These are phyloP conservation scores for Kokia cookei DNA, from an alignment of 441 rosid species.

Conservation along the genomic window DNA sequence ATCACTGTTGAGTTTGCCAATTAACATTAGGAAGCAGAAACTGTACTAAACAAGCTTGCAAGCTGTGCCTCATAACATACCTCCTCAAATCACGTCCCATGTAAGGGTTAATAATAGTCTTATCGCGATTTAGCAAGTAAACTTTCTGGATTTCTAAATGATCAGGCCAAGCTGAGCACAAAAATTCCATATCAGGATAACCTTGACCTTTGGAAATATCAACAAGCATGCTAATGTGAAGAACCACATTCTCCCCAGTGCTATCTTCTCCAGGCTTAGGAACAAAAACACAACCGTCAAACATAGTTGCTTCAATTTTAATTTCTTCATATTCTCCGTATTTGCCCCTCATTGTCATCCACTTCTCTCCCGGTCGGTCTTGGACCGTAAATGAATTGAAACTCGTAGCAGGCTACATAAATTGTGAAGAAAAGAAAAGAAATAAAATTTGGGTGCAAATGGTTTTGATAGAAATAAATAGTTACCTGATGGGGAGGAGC, in stretches of 20 bases:
- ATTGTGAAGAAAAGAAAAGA: background rate
- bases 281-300: constrained; percentile 44
- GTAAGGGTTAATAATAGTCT: constrained; percentile 32
- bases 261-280: constrained; percentile 42
- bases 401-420: constrained; percentile 37
- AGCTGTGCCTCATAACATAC: constrained; percentile 12
- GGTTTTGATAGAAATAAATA: background rate
- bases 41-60: background rate
- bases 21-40: background rate
- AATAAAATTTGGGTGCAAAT: background rate
- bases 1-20: background rate
- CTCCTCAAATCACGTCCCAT: constrained; percentile 63
- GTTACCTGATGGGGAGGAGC: constrained; percentile 53
- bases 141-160: constrained; percentile 50
- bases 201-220: constrained; percentile 43
- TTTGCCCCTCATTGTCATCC: constrained; percentile 42
- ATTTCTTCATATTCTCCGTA: constrained; percentile 39
- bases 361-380: constrained; percentile 49
- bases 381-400: constrained; percentile 52
- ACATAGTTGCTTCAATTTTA: constrained; percentile 62
- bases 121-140: constrained; percentile 31
- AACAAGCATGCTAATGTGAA: constrained; percentile 53
- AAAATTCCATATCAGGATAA: constrained; percentile 33
- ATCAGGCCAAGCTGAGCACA: constrained; percentile 76
- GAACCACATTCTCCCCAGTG: constrained; percentile 35